These are phyloP conservation scores for Nephelium lappaceum DNA, from an alignment of 345 rosid species.

Conservation along the genomic window DNA sequence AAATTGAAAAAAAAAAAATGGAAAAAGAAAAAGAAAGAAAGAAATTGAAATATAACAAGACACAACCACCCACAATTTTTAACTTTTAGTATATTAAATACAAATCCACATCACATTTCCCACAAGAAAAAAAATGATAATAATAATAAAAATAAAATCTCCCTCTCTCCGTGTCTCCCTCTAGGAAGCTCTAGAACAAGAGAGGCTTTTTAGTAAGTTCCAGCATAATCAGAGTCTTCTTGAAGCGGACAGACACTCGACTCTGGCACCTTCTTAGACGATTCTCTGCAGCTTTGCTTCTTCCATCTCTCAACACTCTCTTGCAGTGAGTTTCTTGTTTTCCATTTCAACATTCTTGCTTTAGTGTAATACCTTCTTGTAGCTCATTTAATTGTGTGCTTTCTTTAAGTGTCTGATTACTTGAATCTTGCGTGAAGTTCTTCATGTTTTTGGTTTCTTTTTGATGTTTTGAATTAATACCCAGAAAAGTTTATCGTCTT, in stretches of 20 bases:
- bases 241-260: not conserved
- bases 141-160: not conserved
- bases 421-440: not conserved
- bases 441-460: not conserved
- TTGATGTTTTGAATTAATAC: not conserved
- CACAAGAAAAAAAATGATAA: not conserved
- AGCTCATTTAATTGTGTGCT: not conserved
- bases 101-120: no score
- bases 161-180: conserved; percentile 2
- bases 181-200: conserved; percentile 56
- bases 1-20: no score
- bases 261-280: conserved; percentile 6
- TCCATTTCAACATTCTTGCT: not conserved
- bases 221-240: not conserved
- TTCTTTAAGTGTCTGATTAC: not conserved
- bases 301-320: not conserved
- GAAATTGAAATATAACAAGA: no score
- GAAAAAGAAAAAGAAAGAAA: no score
- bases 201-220: not conserved
- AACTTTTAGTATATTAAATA: no score
- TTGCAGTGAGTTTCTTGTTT: not conserved
- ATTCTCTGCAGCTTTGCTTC: not conserved
- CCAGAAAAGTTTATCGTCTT: not conserved
- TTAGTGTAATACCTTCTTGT: not conserved
- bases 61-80: no score